Evolutionary conservation across 169 alveolate genomes (phyloP).

Genomic region (Theileria luwenshuni): DNA sequence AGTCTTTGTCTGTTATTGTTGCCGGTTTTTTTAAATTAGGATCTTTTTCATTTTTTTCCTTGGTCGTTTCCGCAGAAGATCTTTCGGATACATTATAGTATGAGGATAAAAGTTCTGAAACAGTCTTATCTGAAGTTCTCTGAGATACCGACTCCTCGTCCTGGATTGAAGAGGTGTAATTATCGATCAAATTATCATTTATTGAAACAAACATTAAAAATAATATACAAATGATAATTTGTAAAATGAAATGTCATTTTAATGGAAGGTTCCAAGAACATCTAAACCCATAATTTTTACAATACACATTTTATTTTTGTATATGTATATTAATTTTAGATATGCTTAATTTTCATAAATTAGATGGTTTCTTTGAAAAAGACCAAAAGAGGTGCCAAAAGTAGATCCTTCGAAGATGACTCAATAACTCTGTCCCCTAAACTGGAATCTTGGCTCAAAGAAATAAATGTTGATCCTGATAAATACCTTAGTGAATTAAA

Average conservation of each 20-base stretch:
- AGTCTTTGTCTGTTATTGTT: conserved; percentile 31
- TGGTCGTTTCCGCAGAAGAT: background rate
- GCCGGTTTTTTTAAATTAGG: background rate
- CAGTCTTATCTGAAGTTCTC: conserved; percentile 37
- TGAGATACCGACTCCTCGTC: background rate
- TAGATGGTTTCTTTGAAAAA: background rate
- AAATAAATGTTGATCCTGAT: conserved; percentile 48
- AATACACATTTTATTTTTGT: background rate
- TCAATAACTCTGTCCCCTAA: conserved; percentile 21
- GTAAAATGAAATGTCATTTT: background rate
- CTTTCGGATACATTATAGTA: conserved; percentile 37
- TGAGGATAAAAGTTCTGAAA: conserved; percentile 55
- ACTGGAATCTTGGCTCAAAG: conserved; percentile 42
- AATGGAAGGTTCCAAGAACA: background rate
- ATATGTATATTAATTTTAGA: no score
- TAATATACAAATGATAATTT: background rate
- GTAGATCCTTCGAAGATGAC: background rate
- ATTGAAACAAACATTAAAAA: background rate
- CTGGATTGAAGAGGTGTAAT: background rate
- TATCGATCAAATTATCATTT: conserved; percentile 10
- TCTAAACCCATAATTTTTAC: background rate
- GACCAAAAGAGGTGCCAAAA: background rate
- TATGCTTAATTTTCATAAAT: no score
- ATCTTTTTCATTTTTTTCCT: no score
- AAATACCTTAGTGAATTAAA: conserved; percentile 27